Conservation (phyloP, 164 flowering plant genomes). For the Akebia trifoliata region DNA sequence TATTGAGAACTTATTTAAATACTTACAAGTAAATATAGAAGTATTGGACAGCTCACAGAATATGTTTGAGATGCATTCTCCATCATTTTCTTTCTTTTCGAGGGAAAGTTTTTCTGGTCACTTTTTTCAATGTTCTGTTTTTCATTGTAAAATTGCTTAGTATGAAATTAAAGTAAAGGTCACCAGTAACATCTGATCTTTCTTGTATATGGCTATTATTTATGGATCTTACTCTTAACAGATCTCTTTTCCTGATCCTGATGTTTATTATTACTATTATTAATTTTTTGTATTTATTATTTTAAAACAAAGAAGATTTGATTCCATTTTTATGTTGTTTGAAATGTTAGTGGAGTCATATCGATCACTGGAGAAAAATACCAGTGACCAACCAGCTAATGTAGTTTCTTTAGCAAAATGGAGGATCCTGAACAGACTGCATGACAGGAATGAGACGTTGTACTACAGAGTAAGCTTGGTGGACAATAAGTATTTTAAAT, state of each 20-base stretch:
- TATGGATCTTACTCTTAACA: conserved; percentile 1
- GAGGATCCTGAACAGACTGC: conserved; percentile 93
- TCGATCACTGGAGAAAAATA: conserved; percentile 84
- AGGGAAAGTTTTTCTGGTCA: background rate
- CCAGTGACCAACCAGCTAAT: conserved; percentile 42
- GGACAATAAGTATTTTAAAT: background rate
- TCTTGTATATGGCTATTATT: background rate
- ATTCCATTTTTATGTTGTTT: conserved; percentile 15
- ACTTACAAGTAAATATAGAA: background rate
- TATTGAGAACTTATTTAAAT: background rate
- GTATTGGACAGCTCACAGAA: background rate
- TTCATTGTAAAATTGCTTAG: background rate
- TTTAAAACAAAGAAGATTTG: background rate
- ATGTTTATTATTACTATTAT: background rate
- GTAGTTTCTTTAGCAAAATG: conserved; percentile 80
- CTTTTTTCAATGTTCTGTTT: background rate
- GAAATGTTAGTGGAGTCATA: conserved; percentile 74
- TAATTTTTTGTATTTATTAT: background rate
- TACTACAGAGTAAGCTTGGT: conserved; percentile 80
- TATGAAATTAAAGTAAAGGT: background rate
- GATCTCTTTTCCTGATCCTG: background rate
- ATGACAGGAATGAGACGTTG: conserved; percentile 97
- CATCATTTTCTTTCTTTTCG: conserved; percentile 1
- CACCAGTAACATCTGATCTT: background rate
- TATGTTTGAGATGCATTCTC: background rate